Evolutionary conservation across 345 rosid genomes (phyloP), one percentile per base, ranked within the genome.

Genomic region (Erucastrum elatum): DNA sequence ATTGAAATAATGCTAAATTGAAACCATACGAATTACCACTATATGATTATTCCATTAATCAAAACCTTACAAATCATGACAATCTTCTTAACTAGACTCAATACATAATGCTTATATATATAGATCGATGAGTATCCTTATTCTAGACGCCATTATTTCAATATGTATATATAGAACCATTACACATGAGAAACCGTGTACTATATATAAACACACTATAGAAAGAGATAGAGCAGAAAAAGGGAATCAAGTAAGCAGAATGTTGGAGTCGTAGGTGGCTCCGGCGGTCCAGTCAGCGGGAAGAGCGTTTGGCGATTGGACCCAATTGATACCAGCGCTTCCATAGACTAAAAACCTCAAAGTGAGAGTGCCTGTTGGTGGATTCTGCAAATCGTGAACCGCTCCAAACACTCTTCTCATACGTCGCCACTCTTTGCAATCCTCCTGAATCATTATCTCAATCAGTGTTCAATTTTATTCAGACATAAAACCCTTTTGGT

Each of bases 371-470:
- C 90, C 98, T 12, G 33, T 56, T 34, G 97, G 97, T 7, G 94
- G 97, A 35, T 76, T 89, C 0, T 81, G 69, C 21, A 63, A 31
- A 84, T 92, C 98, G 31, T 79, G 93, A 33, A 92, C 96, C 2
- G 90, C 90, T 26, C 94, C 97, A 35, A 70, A 88, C 3, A 83
- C 93, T 83, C 86, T 88, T 80, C 97, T 86, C 98, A 94, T 89
- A 9, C 85, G 77, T 71, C 4, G 15, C 98, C 97, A 92, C 51
- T 87, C 83, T 66, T 85, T 82, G 72, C 85, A 74, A 61, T 87
- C 90, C 78, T 86, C 92, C 94, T 90, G 9, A 51, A 66, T 61
- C 26, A 30, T 59, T 65, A 8, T 9, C 8, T 7, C 2, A 2
- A n/a, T 58, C 27, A 51, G 62, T 46, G 4, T 10, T 44, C 3